These are phyloP conservation scores for Populus euphratica DNA, from an alignment of 345 rosid genomes.

Conservation along the genomic window DNA sequence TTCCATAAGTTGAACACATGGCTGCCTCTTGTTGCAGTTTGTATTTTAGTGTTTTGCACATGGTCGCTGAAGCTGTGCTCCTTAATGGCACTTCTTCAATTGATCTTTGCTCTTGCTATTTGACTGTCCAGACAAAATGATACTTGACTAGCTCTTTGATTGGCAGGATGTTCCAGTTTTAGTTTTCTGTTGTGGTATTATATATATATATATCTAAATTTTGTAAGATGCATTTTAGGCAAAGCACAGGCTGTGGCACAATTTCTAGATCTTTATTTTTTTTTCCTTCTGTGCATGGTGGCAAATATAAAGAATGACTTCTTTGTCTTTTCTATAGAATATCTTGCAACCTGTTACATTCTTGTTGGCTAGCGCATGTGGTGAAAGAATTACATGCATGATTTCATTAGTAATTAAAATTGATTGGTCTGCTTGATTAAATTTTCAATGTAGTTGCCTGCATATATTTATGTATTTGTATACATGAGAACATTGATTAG, in stretches of 20 bases:
- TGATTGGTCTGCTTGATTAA: background rate
- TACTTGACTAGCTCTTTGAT: background rate
- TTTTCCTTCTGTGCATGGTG: background rate
- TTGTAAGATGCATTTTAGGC: background rate
- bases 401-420: background rate
- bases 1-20: background rate
- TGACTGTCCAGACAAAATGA: background rate
- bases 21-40: background rate
- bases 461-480: background rate
- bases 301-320: too few relatives aligned
- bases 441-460: background rate
- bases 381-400: background rate
- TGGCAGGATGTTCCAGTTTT: background rate
- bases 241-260: background rate
- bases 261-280: background rate
- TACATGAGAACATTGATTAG: background rate
- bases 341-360: background rate
- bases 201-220: background rate
- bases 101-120: background rate
- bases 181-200: too few relatives aligned
- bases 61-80: background rate
- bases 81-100: background rate
- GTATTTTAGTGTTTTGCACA: background rate
- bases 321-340: background rate
- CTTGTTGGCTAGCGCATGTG: background rate